Evolutionary conservation across 164 flowering plant species (phyloP).

Genomic region (Akebia trifoliata): DNA sequence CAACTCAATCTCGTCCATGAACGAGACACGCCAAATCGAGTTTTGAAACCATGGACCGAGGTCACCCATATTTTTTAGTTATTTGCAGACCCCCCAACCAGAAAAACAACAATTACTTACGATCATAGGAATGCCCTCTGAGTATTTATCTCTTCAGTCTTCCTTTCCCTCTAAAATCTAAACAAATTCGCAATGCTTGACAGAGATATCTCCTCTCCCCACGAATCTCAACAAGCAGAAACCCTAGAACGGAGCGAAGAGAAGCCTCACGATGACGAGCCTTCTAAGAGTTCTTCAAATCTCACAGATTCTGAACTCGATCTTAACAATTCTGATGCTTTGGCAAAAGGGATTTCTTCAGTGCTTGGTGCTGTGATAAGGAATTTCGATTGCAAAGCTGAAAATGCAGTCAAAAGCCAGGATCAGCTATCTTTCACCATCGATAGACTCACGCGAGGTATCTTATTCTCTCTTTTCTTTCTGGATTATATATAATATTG

Average conservation of each 20-base stretch:
- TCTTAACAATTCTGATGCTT: constrained; percentile 16
- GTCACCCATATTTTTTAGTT: too few species aligned
- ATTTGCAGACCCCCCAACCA: too few species aligned
- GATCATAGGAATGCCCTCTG: too few species aligned
- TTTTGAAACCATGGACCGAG: too few species aligned
- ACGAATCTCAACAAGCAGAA: constrained; percentile 4
- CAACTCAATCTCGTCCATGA: too few species aligned
- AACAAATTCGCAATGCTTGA: constrained; percentile 2
- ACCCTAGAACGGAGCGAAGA: neutral
- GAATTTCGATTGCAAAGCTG: constrained; percentile 59
- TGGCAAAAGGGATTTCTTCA: constrained; percentile 50
- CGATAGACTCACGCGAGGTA: constrained; percentile 64
- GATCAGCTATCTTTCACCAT: constrained; percentile 45
- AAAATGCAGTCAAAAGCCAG: constrained; percentile 44
- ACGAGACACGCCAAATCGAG: too few species aligned
- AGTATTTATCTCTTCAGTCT: too few species aligned
- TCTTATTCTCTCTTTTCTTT: neutral
- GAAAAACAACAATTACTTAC: too few species aligned
- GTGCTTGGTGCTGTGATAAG: constrained; percentile 40
- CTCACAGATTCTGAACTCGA: neutral
- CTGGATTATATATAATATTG: neutral
- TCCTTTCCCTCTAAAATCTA: too few species aligned
- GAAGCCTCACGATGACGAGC: neutral
- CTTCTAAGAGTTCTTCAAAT: constrained; percentile 8
- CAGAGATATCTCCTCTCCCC: constrained; percentile 2